Evolutionary conservation across 1,284 basidiomycete genomes (phyloP).

Genomic region (Cryptococcus deneoformans): DNA sequence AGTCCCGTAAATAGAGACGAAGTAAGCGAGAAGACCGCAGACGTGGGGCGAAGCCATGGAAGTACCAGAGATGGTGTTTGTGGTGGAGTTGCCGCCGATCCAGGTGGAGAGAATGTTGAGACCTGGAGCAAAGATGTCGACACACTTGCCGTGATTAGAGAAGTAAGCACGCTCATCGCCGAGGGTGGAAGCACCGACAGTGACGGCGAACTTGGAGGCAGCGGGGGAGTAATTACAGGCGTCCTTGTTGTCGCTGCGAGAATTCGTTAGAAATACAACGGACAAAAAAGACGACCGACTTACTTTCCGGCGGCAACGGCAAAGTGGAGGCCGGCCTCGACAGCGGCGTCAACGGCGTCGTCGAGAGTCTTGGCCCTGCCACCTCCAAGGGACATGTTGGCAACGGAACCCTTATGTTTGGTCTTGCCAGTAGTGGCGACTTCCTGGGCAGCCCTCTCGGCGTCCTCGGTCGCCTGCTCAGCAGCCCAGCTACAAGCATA

Average conservation of each 20-base stretch:
- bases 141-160: conserved; percentile 73
- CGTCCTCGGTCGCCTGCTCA: conserved; percentile 57
- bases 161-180: conserved; percentile 84
- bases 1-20: conserved; percentile 73
- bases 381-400: conserved; percentile 97
- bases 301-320: conserved; percentile 83
- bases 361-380: conserved; percentile 89
- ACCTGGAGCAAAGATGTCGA: conserved; percentile 80
- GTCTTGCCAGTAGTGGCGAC: conserved; percentile 63
- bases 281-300: conserved; percentile 31
- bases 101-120: conserved; percentile 78
- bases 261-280: neutral
- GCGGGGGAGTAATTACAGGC: conserved; percentile 79
- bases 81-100: conserved; percentile 58
- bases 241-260: conserved; percentile 57
- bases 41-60: conserved; percentile 61
- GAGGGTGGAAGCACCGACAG: conserved; percentile 80
- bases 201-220: conserved; percentile 68
- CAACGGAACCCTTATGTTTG: conserved; percentile 89
- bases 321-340: conserved; percentile 83
- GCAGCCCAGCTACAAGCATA: conserved; percentile 63
- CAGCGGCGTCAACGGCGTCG: conserved; percentile 79
- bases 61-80: conserved; percentile 63
- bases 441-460: conserved; percentile 62
- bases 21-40: conserved; percentile 72